These are phyloP conservation scores for Heliocybe sulcata DNA, from an alignment of 1,284 basidiomycete genomes.

Conservation along the genomic window DNA sequence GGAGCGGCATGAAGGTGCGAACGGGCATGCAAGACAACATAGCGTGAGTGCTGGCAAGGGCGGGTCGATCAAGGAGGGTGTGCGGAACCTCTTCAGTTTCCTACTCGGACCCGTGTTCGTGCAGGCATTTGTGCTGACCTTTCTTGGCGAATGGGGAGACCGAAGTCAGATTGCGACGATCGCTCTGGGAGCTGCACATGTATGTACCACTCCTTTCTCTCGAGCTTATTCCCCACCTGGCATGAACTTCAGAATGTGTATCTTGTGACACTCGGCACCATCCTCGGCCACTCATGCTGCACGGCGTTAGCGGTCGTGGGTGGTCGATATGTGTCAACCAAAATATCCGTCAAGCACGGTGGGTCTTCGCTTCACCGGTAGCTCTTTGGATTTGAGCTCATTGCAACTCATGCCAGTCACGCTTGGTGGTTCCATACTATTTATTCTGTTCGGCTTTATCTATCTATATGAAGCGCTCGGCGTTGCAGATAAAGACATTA, in stretches of 20 bases:
- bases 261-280: constrained; percentile 85
- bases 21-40: constrained; percentile 10
- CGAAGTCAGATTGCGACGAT: constrained; percentile 97
- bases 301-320: constrained; percentile 87
- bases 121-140: constrained; percentile 92
- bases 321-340: constrained; percentile 86
- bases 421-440: constrained; percentile 74
- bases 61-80: constrained; percentile 46
- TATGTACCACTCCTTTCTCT: constrained; percentile 33
- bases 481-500: constrained; percentile 17
- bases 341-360: constrained; percentile 95
- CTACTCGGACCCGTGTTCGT: constrained; percentile 92
- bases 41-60: constrained; percentile 7
- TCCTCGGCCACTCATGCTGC: constrained; percentile 85
- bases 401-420: constrained; percentile 54
- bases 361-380: constrained; percentile 22
- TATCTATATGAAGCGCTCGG: constrained; percentile 67
- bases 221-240: neutral
- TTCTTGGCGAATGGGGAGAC: constrained; percentile 98
- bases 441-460: constrained; percentile 77
- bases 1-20: constrained; percentile 6
- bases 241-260: constrained; percentile 47
- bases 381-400: constrained; percentile 1
- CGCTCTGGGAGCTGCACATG: constrained; percentile 92
- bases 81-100: constrained; percentile 77